phyloP scores from a whole-genome alignment of 2,329 filamentous ascomycete genomes.

The Trichophyton schoenleinii region DNA sequence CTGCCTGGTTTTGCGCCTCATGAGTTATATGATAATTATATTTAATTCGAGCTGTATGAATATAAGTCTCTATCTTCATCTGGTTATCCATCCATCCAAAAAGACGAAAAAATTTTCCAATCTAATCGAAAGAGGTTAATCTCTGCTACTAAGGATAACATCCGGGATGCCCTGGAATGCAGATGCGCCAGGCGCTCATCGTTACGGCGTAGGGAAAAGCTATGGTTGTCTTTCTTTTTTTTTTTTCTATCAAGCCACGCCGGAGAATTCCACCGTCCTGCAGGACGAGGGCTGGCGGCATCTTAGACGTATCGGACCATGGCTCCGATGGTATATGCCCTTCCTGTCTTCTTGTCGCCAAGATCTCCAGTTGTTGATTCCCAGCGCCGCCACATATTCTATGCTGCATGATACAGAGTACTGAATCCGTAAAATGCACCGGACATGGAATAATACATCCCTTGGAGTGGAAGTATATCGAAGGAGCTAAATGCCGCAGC shows the following conservation, averaged over 20 bases:
- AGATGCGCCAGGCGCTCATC: neutral
- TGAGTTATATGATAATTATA: neutral
- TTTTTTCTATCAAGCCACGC: neutral
- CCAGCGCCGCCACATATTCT: neutral
- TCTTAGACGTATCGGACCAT: neutral
- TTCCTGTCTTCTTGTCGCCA: neutral
- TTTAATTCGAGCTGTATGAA: neutral
- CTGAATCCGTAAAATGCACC: neutral
- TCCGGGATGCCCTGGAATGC: neutral
- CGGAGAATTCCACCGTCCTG: neutral
- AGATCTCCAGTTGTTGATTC: neutral
- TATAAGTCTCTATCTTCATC: neutral
- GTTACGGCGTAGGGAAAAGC: too few relatives aligned
- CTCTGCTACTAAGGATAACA: neutral
- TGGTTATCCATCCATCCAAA: neutral
- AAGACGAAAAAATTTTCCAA: neutral
- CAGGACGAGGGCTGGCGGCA: neutral
- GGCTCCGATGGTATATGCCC: neutral
- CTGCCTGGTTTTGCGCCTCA: too few relatives aligned
- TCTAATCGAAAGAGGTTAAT: neutral
- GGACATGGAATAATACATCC: too few relatives aligned
- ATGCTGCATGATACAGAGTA: neutral
- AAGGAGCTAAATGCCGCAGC: neutral
- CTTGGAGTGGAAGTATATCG: neutral
- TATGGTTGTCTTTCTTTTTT: neutral